Percentiles rank a stretch among this genome's conserved stretches.
Conservation (phyloP, 2,329 filamentous ascomycete genomes). For the Cercospora nicotianae region DNA sequence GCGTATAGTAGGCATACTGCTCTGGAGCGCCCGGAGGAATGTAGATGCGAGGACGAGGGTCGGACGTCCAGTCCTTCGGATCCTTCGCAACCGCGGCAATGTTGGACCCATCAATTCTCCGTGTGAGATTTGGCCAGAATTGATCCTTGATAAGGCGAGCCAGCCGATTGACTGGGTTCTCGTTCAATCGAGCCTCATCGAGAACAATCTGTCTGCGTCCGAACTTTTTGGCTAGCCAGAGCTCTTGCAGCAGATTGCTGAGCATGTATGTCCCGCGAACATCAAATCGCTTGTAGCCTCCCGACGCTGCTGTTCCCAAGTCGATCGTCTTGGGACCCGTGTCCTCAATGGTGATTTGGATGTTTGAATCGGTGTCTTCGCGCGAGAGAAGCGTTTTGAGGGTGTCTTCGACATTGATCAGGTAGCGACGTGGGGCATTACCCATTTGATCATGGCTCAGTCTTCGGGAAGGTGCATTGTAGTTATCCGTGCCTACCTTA, state of each 20-base stretch:
- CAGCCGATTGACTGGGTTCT: constrained; percentile 89
- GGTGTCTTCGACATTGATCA: constrained; percentile 83
- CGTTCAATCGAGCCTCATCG: constrained; percentile 86
- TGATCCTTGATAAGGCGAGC: constrained; percentile 82
- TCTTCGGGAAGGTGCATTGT: constrained; percentile 31
- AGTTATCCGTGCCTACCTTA: constrained; percentile 21
- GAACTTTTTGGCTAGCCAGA: constrained; percentile 87
- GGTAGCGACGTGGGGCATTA: constrained; percentile 71
- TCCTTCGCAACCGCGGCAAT: constrained; percentile 85
- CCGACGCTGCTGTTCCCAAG: constrained; percentile 80
- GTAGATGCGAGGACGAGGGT: constrained; percentile 89
- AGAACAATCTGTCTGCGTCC: constrained; percentile 86
- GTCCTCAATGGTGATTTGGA: constrained; percentile 98
- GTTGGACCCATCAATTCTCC: constrained; percentile 83
- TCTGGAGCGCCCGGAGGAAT: constrained; percentile 80
- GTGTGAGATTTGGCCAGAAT: constrained; percentile 90
- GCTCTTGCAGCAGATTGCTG: constrained; percentile 91
- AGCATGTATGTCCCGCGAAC: constrained; percentile 96
- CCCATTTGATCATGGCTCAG: constrained; percentile 67
- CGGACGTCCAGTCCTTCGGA: constrained; percentile 91
- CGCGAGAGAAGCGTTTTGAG: constrained; percentile 75
- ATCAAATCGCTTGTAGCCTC: constrained; percentile 83
- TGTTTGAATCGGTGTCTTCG: constrained; percentile 91
- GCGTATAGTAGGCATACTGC: constrained; percentile 85
- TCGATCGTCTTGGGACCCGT: constrained; percentile 87